Evolutionary conservation across 192 early-diverging fungal species (phyloP), one percentile per base, ranked within the genome.

Genomic region (Coemansia sp.): DNA sequence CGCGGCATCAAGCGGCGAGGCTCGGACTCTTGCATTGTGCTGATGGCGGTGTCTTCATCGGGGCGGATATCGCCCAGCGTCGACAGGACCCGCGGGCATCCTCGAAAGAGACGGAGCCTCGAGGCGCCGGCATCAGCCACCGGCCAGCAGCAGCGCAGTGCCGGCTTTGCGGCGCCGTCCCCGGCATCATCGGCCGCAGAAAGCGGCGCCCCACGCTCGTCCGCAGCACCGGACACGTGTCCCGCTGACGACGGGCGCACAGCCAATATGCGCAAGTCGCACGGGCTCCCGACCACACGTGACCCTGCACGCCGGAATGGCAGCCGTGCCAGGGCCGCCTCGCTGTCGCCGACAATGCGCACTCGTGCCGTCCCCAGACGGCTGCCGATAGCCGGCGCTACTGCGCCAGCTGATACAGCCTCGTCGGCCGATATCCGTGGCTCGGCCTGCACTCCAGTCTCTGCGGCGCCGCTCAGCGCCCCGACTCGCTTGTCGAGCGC

Each of bases 1-100:
- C 9, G 43, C 23, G 71, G 64, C n/a, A 67, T 54, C 17, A 75
- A 75, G 48, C 71, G 71, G 22, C 71, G 71, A 32, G 71, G 71
- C 19, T 75, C 71, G 8, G 71, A 75, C 41, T 64, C 64, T 6
- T 66, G 64, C 6, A 51, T 67, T 20, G 52, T 67, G 29, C 50
- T 75, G 50, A 56, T 74, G 63, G 55, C 62, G 0, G 48, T 65
- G 14, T 53, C 42, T n/a, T n/a, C n/a, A n/a, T n/a, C n/a, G n/a
- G n/a, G n/a, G n/a, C n/a, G n/a, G n/a, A n/a, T n/a, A n/a, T n/a
- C n/a, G n/a, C n/a, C n/a, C 49, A 49, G 36, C 38, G 21, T 34
- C 11, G 23, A 52, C 35, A 52, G 35, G 8, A 22, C 36, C 12
- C 42, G 41, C 8, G 35, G 43, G 8, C 17, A 40, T 21, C 31